phyloP scores from a whole-genome alignment of 768 basidiomycete species.

The Mycena haematopus region DNA sequence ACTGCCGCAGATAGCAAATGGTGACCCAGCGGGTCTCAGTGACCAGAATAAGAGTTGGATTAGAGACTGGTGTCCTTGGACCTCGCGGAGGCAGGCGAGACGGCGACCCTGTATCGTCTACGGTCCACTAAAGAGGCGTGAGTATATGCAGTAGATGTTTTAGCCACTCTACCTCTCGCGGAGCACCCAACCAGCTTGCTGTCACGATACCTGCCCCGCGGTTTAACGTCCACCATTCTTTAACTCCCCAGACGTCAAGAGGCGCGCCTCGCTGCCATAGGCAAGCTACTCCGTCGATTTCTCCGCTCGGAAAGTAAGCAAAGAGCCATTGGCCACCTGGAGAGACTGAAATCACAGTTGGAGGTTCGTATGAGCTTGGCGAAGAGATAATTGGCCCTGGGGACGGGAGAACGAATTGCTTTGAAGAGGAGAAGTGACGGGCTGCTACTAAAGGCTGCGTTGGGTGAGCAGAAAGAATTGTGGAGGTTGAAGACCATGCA shows the following conservation, averaged over 20 bases:
- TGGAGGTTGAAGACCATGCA: slow-evolving; percentile 72
- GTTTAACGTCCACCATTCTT: slow-evolving; percentile 61
- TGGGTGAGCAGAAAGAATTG: slow-evolving; percentile 73
- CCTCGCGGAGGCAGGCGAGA: slow-evolving; percentile 66
- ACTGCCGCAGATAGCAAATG: slow-evolving; percentile 60
- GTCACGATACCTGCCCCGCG: slow-evolving; percentile 64
- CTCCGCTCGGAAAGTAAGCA: slow-evolving; percentile 73
- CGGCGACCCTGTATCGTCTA: slow-evolving; percentile 50
- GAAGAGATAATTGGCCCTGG: slow-evolving; percentile 56
- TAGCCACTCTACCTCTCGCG: slow-evolving; percentile 59
- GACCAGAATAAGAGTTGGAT: slow-evolving; percentile 65
- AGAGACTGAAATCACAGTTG: slow-evolving; percentile 65
- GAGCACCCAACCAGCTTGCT: slow-evolving; percentile 64
- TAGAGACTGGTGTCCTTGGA: slow-evolving; percentile 57
- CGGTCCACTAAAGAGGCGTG: slow-evolving; percentile 55
- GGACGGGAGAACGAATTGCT: slow-evolving; percentile 63
- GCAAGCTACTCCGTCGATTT: slow-evolving; percentile 60
- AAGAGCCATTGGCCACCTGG: slow-evolving; percentile 70
- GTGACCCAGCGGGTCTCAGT: slow-evolving; percentile 67
- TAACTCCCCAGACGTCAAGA: slow-evolving; percentile 66
- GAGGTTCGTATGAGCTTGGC: slow-evolving; percentile 60
- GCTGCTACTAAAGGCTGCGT: slow-evolving; percentile 64
- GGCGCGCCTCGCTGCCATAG: slow-evolving; percentile 67
- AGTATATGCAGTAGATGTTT: background rate
- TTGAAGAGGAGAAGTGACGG: slow-evolving; percentile 73